Conservation (phyloP, 75 land plant genomes). For the Pinus taeda region DNA sequence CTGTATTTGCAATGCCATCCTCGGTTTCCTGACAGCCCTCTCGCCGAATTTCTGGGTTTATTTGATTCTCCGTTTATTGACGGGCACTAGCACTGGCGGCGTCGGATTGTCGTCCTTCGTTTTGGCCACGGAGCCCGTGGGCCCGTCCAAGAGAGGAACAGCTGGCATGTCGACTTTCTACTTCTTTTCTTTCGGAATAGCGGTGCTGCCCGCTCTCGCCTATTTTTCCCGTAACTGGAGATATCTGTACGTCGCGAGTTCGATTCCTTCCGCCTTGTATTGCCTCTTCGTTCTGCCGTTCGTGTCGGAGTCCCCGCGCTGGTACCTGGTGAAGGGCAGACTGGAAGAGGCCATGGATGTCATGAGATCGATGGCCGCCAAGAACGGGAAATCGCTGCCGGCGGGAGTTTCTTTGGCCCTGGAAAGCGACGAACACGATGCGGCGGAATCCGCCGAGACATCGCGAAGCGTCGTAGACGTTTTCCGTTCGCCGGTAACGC, state of each 20-base stretch:
- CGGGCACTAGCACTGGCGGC: constrained; percentile 31
- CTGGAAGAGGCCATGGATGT: constrained; percentile 26
- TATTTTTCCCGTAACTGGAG: constrained; percentile 40
- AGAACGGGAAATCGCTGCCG: constrained; percentile 33
- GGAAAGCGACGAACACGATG: constrained; percentile 24
- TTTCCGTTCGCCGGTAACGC: constrained; percentile 21
- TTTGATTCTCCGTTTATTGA: constrained; percentile 31
- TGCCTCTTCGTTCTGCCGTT: constrained; percentile 31
- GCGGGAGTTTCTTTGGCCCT: constrained; percentile 8
- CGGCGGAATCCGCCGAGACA: background rate
- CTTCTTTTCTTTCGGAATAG: constrained; percentile 47
- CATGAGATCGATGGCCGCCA: constrained; percentile 23
- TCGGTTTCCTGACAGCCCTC: constrained; percentile 31
- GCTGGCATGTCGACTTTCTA: constrained; percentile 43
- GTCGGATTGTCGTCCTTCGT: constrained; percentile 45
- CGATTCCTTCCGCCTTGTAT: constrained; percentile 27
- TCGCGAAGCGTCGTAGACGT: constrained; percentile 7
- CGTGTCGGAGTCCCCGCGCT: constrained; percentile 45
- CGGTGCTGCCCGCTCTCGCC: constrained; percentile 34
- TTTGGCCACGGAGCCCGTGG: constrained; percentile 44
- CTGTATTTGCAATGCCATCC: constrained; percentile 28
- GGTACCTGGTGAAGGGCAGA: constrained; percentile 34
- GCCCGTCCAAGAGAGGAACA: constrained; percentile 36
- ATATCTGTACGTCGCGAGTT: constrained; percentile 23
- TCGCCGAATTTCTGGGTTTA: constrained; percentile 46